Base-by-base conservation (phyloP, 495 filamentous ascomycete species). In the Aspergillus hancockii region DNA sequence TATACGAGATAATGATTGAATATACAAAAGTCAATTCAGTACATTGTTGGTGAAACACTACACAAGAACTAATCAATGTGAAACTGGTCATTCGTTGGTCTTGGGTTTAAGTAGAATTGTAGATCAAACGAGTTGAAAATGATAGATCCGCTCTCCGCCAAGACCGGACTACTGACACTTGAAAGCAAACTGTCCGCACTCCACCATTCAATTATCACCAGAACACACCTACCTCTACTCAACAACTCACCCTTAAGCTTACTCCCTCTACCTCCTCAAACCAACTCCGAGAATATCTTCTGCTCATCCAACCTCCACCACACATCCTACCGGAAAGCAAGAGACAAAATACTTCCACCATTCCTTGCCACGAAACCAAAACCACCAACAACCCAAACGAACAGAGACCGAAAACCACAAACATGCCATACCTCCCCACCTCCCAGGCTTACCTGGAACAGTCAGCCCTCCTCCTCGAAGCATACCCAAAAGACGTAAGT, bases 361-460 rank as follows among this genome's bases (percentile, higher is more conserved):
- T 32, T 40, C n/a, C 52, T 16, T 5, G 5, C 50, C 14, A 47
- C 16, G 10, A 21, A 41, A 31, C 34, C 25, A n/a, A 12, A 32
- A 32, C 30, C 18, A 36, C 18, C 25, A 52, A 10, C 31, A 53
- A 41, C 43, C 45, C 13, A 51, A 21, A 23, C 32, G 40, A 38
- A 30, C 32, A 18, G 56, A 46, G 34, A 34, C 25, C 16, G 55
- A 54, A 8, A 31, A 41, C n/a, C n/a, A 5, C 43, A 31, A 49
- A 38, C 60, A 69, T 89, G 86, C 81, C 84, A n/a, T 81, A 83
- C 71, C 75, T 88, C 50, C 65, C 78, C 8, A 85, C 83, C 41
- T 79, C 79, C 60, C 78, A 86, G 69, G 77, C 83, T 63, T 89
- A 81, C 81, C 79, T 88, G 58, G 79, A 85, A 63, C 83, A 88